A percentile compares a stretch with the other conserved stretches of the same genome.
phyloP scores from a whole-genome alignment of 164 flowering plant species.

The Liriodendron chinense region DNA sequence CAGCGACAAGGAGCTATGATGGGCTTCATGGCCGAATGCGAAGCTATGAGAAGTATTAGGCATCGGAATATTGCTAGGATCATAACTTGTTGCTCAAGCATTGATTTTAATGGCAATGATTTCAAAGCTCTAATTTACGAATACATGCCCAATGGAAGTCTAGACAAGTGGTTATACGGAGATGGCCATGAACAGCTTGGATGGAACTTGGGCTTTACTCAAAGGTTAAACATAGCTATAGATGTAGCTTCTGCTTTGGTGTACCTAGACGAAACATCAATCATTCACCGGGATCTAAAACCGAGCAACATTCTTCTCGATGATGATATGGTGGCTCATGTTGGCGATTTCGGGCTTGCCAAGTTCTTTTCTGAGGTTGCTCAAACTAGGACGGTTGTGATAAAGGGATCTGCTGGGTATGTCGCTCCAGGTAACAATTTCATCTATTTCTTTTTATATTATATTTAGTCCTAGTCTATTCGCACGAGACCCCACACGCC shows the following conservation, averaged over 20 bases:
- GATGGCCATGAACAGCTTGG: neutral
- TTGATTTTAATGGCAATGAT: neutral
- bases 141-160: neutral
- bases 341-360: slow-evolving; percentile 38
- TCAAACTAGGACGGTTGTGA: neutral
- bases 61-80: neutral
- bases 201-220: neutral
- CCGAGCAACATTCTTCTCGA: slow-evolving; percentile 36
- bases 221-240: slow-evolving; percentile 10
- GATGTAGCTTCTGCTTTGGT: slow-evolving; percentile 35
- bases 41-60: neutral
- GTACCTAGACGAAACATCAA: slow-evolving; percentile 27
- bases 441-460: neutral
- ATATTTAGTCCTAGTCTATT: too few species aligned
- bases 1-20: neutral
- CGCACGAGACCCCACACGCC: too few species aligned
- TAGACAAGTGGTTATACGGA: neutral
- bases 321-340: slow-evolving; percentile 30
- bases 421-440: neutral
- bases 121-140: neutral
- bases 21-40: neutral
- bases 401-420: neutral
- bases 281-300: slow-evolving; percentile 35
- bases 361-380: slow-evolving; percentile 8
- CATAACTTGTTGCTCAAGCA: neutral